Evolutionary conservation across 805 yeast genomes (phyloP).

Genomic region (Candida oleophila): DNA sequence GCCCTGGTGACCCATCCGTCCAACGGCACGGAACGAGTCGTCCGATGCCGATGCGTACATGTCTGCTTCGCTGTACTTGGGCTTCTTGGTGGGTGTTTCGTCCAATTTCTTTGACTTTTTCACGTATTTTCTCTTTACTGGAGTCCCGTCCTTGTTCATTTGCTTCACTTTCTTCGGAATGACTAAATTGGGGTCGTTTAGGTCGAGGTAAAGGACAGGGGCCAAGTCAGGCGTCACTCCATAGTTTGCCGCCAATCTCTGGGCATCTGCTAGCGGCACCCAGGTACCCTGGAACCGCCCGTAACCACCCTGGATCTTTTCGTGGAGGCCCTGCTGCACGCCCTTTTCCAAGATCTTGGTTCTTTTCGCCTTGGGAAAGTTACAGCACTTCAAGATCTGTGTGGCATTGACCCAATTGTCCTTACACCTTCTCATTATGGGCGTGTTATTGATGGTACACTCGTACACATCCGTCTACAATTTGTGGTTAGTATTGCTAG

Average conservation of each 20-base stretch:
- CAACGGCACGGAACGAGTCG: conserved; percentile 15
- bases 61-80: conserved; percentile 18
- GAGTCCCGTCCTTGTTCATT: conserved; percentile 37
- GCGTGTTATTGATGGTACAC: conserved; percentile 61
- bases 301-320: conserved; percentile 95
- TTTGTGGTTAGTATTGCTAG: neutral
- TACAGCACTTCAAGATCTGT: conserved; percentile 89
- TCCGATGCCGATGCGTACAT: conserved; percentile 18
- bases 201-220: conserved; percentile 41
- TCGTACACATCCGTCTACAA: conserved; percentile 65
- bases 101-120: conserved; percentile 64
- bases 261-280: conserved; percentile 83
- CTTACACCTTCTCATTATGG: conserved; percentile 83
- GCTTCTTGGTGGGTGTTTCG: conserved; percentile 54
- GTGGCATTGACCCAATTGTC: conserved; percentile 99
- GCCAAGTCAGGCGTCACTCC: conserved; percentile 39
- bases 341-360: conserved; percentile 90
- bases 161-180: conserved; percentile 35
- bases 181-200: conserved; percentile 33
- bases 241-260: conserved; percentile 37
- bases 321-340: conserved; percentile 87
- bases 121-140: conserved; percentile 40
- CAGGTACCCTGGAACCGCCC: conserved; percentile 97
- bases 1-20: conserved; percentile 7
- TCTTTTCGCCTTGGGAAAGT: conserved; percentile 90